Evolutionary conservation across 805 yeast species (phyloP), one percentile per base, ranked within the genome.

Genomic region (Spathaspora hagerdaliae): DNA sequence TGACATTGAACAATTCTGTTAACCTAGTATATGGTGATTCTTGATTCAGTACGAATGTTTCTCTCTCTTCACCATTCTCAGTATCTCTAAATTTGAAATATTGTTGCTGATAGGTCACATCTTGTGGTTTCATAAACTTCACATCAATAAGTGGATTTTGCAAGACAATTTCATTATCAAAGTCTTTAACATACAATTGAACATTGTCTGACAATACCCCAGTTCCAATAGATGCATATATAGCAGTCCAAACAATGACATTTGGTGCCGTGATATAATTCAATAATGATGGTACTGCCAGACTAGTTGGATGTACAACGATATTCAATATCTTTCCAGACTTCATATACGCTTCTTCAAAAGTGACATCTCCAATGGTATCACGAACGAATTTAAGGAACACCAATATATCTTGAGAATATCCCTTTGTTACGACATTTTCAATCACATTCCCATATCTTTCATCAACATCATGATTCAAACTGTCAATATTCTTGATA

Each of bases 211-310:
- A 74, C 5, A 82, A 62, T 2, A 81, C 86, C 1, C 87, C 89
- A 0, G 85, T 78, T 0, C 94, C 94, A 35, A 85, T 77, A 5
- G 91, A 83, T 19, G 97, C 96, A 54, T 82, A 79, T 10, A 92
- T 85, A 0, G 98, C 99, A 10, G 96, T 86, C 78, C 94, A 77
- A 11, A 92, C 85, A 7, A 91, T 77, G 9, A 90, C 91, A 62
- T 92, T 91, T 1, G 99, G 99, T 0, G 97, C 83, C 0, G 97
- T 89, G 29, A 94, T 82, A 61, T 92, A 90, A 64, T 94, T 94
- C 51, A 91, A 67, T 40, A 91, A 69, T 1, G 83, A 75, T 0
- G 96, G 94, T 7, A 86, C 75, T 2, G 83, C 74, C 31, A 76
- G 77, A 52, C 82, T 81, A 0, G 86, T 81, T 2, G 97, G 95